Conservation (phyloP, 2,329 filamentous ascomycete genomes). For the Pyrenochaeta sp. region DNA sequence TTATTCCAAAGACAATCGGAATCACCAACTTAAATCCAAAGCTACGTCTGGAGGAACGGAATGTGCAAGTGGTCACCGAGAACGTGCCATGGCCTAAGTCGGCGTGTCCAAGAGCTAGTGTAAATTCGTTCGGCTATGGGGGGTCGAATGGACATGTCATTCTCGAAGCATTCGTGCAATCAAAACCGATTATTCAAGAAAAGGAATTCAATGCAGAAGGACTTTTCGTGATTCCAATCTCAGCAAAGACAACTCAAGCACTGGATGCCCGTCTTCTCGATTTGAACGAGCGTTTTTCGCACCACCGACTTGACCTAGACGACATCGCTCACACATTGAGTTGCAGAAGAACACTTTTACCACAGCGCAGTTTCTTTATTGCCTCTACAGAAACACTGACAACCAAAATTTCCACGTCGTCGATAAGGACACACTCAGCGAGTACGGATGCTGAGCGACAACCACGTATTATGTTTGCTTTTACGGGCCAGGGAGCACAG, state of each 20-base stretch:
- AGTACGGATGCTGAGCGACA: neutral
- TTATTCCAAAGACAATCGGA: slow-evolving; percentile 3
- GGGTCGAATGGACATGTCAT: slow-evolving; percentile 34
- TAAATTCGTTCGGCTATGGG: slow-evolving; percentile 28
- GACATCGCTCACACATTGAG: slow-evolving; percentile 22
- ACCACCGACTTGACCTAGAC: neutral
- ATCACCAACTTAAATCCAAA: slow-evolving; percentile 9
- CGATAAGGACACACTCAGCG: neutral
- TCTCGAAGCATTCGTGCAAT: slow-evolving; percentile 39
- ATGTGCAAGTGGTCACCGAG: slow-evolving; percentile 6
- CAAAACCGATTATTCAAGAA: neutral
- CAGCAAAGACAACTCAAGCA: slow-evolving; percentile 3
- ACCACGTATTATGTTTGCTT: slow-evolving; percentile 27
- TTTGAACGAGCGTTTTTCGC: neutral
- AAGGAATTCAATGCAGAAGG: neutral
- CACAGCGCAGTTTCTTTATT: slow-evolving; percentile 1
- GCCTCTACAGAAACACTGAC: neutral
- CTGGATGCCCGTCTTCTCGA: neutral
- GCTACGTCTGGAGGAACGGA: neutral
- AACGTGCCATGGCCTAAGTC: slow-evolving; percentile 13
- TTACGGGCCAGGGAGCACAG: slow-evolving; percentile 39
- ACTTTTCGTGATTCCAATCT: slow-evolving; percentile 6
- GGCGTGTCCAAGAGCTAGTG: slow-evolving; percentile 1
- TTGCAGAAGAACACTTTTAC: slow-evolving; percentile 9
- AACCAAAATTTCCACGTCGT: neutral